phyloP scores from a whole-genome alignment of 257 asterid species.

The Penstemon davidsonii region DNA sequence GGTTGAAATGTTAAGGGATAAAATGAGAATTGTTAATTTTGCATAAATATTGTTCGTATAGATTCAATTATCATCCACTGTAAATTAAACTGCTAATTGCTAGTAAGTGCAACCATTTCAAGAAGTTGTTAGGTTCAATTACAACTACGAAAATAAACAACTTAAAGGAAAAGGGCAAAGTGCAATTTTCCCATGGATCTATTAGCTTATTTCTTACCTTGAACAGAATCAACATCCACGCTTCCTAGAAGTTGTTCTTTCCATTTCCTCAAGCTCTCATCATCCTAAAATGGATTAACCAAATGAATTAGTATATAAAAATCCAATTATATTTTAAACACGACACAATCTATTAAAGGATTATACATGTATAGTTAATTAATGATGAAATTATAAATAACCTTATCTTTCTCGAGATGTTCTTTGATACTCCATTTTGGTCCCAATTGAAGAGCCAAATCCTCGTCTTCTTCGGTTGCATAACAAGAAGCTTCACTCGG shows the following conservation, averaged over 20 bases:
- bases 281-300: constrained; percentile 35
- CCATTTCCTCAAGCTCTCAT: constrained; percentile 58
- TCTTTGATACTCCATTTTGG: constrained; percentile 48
- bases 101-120: too few relatives aligned
- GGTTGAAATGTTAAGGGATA: too few relatives aligned
- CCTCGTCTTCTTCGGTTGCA: constrained; percentile 49
- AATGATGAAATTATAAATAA: neutral
- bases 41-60: too few relatives aligned
- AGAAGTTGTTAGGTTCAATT: too few relatives aligned
- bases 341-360: neutral
- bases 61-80: too few relatives aligned
- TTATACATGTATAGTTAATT: too few relatives aligned
- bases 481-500: constrained; percentile 35
- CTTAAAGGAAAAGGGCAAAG: neutral
- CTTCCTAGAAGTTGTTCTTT: constrained; percentile 51
- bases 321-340: neutral
- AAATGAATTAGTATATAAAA: neutral
- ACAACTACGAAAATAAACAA: too few relatives aligned
- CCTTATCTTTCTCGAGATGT: constrained; percentile 59
- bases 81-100: too few relatives aligned
- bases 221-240: constrained; percentile 43
- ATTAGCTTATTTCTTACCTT: constrained; percentile 28
- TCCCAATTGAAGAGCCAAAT: constrained; percentile 39
- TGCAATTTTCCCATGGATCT: neutral
- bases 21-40: too few relatives aligned